Conservation (phyloP, 1,284 basidiomycete species). For the Naganishia cerealis region DNA sequence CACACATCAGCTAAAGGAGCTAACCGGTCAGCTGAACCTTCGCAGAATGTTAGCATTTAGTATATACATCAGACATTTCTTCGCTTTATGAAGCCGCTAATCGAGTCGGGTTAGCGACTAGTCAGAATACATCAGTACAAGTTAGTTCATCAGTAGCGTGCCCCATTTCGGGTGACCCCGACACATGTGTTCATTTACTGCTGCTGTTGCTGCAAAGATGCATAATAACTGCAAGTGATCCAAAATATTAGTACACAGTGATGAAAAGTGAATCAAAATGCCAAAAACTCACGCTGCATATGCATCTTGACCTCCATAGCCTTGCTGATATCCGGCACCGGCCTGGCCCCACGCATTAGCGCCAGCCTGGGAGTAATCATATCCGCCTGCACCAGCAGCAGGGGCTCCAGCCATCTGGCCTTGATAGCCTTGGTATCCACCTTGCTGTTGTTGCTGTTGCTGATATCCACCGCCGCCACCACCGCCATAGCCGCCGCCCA, state of each 20-base stretch:
- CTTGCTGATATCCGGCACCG: conserved; percentile 20
- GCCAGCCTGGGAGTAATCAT: conserved; percentile 32
- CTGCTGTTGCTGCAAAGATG: conserved; percentile 32
- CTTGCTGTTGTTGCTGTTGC: conserved; percentile 31
- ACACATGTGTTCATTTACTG: conserved; percentile 1
- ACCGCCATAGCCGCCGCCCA: conserved; percentile 3
- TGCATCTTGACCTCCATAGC: conserved; percentile 30
- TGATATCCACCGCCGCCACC: conserved; percentile 27
- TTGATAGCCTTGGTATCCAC: conserved; percentile 33
- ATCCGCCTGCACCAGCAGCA: conserved; percentile 37
- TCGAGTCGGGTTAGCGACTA: conserved; percentile 3
- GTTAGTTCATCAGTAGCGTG: conserved; percentile 25
- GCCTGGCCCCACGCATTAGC: conserved; percentile 28
- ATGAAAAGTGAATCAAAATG: not conserved
- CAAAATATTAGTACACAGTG: not conserved
- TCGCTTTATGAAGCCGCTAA: not conserved
- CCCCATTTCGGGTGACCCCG: not conserved
- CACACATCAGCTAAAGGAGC: not conserved
- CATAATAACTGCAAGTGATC: conserved; percentile 27
- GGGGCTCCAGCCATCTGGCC: conserved; percentile 38
- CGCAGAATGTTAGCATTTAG: conserved; percentile 5
- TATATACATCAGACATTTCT: conserved; percentile 24
- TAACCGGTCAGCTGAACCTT: not conserved
- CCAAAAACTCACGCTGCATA: conserved; percentile 46
- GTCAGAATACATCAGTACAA: conserved; percentile 31